Percentiles rank a stretch among this genome's conserved stretches.
These are phyloP conservation scores for Colletotrichum acutatum DNA, from an alignment of 2,329 filamentous ascomycete genomes.

Conservation along the genomic window DNA sequence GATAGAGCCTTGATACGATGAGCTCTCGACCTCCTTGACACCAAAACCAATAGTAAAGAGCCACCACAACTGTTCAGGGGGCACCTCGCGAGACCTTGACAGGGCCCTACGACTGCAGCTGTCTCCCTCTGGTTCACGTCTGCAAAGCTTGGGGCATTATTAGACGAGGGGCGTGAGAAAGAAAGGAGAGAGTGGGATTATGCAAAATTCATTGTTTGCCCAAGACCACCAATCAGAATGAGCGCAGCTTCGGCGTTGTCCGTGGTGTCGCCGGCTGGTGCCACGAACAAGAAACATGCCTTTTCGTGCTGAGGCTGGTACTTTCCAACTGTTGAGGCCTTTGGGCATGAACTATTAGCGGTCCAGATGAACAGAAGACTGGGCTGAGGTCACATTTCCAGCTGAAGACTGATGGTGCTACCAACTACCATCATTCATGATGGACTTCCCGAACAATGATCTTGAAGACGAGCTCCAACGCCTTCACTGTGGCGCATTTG, in stretches of 20 bases:
- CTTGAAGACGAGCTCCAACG: neutral
- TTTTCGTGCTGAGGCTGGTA: constrained; percentile 3
- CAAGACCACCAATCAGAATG: constrained; percentile 15
- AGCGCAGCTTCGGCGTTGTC: neutral
- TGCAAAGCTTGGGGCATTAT: neutral
- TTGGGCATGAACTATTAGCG: neutral
- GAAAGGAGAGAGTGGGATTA: constrained; percentile 10
- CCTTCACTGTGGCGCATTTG: neutral
- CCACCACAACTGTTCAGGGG: neutral
- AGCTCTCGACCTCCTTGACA: neutral
- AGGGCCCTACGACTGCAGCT: neutral
- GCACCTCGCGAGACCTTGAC: neutral
- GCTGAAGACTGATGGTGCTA: neutral
- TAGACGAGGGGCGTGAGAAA: constrained; percentile 8
- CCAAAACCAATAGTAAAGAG: neutral
- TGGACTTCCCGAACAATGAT: neutral
- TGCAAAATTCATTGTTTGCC: constrained; percentile 17
- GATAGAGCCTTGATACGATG: neutral
- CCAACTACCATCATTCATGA: neutral
- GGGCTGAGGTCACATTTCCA: neutral
- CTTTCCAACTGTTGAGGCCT: neutral
- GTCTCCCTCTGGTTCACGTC: neutral
- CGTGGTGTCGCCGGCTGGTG: constrained; percentile 2
- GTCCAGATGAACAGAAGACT: too few species aligned
- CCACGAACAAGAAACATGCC: constrained; percentile 17